Base-by-base conservation (phyloP, 1,139 yeast species). In the Candida gigantensis region DNA sequence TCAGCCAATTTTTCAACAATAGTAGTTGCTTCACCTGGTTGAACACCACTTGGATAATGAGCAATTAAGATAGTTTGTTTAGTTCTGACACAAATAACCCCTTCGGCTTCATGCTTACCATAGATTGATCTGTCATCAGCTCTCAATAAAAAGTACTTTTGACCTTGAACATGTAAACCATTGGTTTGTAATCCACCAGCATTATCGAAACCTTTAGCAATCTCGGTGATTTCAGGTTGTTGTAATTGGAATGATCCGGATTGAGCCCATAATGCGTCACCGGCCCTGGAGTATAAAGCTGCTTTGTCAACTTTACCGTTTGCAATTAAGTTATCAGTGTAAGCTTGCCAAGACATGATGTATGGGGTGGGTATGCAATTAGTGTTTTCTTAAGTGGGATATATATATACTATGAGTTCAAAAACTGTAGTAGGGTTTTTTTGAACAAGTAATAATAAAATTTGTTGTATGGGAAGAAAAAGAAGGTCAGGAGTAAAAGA, bases 1-100 rank as follows among this genome's bases (percentile, higher is more conserved):
- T 90, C 97, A 30, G 96, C 97, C 68, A 92, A 77, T 59, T 88
- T 90, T 63, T 92, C 98, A 40, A 90, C 96, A 47, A 89, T 84
- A 52, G 85, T 79, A 45, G 97, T 85, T 40, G 98, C 98, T 57
- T 87, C 96, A 50, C 96, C 96, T 21, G 97, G 89, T 59, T 83
- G 94, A 35, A 87, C 82, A 40, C 88, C 88, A 13, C 82, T 77
- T 10, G 97, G 96, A 60, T 92, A 94, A 64, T 92, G 97, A n/a
- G 94, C 97, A 56, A 94, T 68, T 57, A 92, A 68, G 41, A 92
- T 81, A 28, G 97, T 89, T 65, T 90, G 97, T 58, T 81, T 85
- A 42, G 97, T 89, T 73, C 96, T 84, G 36, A 92, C 97, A 47
- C 90, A 85, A 49, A 92, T 68, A 41, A 92, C 75, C 49, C 98